Base-by-base conservation (phyloP, 805 yeast genomes). In the Candida maesae region DNA sequence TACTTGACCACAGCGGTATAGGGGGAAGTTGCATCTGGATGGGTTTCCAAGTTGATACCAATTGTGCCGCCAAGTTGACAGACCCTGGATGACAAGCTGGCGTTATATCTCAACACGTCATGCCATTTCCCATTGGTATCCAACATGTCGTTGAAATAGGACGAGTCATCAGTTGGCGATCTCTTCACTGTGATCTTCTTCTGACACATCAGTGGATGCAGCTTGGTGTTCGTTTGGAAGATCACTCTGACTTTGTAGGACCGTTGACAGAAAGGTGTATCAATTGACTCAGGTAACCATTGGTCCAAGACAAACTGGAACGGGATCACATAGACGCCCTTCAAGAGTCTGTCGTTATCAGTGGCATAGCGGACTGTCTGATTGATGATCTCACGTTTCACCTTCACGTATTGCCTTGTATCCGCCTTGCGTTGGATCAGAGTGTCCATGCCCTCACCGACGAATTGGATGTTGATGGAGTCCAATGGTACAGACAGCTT, bases 241-340 rank as follows among this genome's bases (percentile, higher is more conserved):
- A 19, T 27, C 7, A 48, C 55, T 20, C 45, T 46, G 4, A 55
- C 11, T 23, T 28, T 33, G 27, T 55, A 55, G 1, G 11, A 13
- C 28, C 52, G 46, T 6, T 46, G 35, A n/a, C 51, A 53, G 12
- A 51, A 36, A 12, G 12, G 9, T 0, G 50, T 35, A 0, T 27
- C 12, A 3, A 52, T 27, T 2, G 49, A 26, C 35, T 55, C 60
- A 10, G 60, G 51, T 8, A 46, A 35, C 14, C 21, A 6, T 12
- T 50, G 44, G 31, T 49, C 54, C 30, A 55, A 36, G 13, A 40
- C 27, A 29, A 55, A 55, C 30, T 49, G 53, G 42, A 55, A 55
- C 1, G 60, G 60, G 20, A 53, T 42, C 1, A 32, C 39, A 35
- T 55, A 49, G 3, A 37, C 37, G 3, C 60, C 60, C 30, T 26